Evolutionary conservation across 2,329 filamentous ascomycete genomes (phyloP), one percentile per base, ranked within the genome.

Genomic region (Domatiomyces catenatus): DNA sequence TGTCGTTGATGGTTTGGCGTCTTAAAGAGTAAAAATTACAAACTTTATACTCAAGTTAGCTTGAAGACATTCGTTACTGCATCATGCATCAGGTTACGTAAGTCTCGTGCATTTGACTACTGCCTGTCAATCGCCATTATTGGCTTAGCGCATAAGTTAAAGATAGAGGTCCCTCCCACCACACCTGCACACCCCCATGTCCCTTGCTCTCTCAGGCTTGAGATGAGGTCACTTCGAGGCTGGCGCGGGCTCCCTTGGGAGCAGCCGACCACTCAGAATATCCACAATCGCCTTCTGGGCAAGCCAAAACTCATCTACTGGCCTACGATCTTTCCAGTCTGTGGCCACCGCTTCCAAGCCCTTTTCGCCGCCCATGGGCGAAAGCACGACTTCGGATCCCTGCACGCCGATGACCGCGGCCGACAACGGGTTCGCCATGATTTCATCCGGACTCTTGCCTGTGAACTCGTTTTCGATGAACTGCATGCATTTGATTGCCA

Each of bases 401-500:
- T 86, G 83, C 64, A 98, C 90, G 22, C 92, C 92, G 62, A 98
- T 96, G 42, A 98, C 87, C 0, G 80, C 74, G 2, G 83, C 76
- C 49, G 83, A 88, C 65, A 82, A 71, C 3, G 82, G 77, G 62
- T 95, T 85, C 24, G 77, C 75, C 54, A 80, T 79, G 55, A 94
- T 84, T 54, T 81, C 79, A 42, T 79, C 71, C 53, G 77, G 75
- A 36, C 75, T 73, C 59, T 79, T 79, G 48, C 79, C 80, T 5
- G 80, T 80, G 61, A 81, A 94, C 19, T 69, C 67, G 15, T 56
- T 57, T 69, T 98, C 92, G 3, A 98, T 73, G 64, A 94, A 88
- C 71, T 94, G 81, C 64, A 96, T 84, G 65, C 87, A 94, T 70
- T 89, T 90, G 68, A 96, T 92, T 8, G 89, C 87, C 62, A 98